phyloP scores from a whole-genome alignment of 257 asterid species.

The Mentha longifolia region DNA sequence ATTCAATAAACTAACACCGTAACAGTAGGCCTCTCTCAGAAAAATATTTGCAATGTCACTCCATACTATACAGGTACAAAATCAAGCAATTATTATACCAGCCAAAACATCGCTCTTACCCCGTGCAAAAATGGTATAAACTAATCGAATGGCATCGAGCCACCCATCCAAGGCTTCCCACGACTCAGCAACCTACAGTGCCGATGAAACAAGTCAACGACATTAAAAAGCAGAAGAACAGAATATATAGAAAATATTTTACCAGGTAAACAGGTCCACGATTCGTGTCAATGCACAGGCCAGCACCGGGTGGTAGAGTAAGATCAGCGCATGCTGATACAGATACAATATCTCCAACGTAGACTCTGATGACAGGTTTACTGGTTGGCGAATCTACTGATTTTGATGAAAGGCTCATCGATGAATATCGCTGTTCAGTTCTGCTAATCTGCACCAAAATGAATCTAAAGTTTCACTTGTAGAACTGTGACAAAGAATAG shows the following conservation, averaged over 20 bases:
- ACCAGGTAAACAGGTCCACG: constrained; percentile 89
- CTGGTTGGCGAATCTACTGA: constrained; percentile 50
- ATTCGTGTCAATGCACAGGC: constrained; percentile 79
- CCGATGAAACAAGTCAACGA: background rate
- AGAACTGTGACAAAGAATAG: constrained; percentile 1
- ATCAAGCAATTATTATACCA: constrained; percentile 77
- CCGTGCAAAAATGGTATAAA: constrained; percentile 90
- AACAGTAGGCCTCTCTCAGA: constrained; percentile 28
- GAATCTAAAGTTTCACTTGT: constrained; percentile 19
- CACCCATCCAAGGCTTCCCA: constrained; percentile 98
- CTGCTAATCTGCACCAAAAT: constrained; percentile 53
- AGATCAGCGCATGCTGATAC: constrained; percentile 91
- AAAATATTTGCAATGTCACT: constrained; percentile 33
- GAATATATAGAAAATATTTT: constrained; percentile 25
- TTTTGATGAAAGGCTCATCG: constrained; percentile 65
- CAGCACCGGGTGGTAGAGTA: constrained; percentile 96
- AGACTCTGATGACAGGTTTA: constrained; percentile 62
- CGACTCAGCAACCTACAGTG: constrained; percentile 88
- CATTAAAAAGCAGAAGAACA: background rate
- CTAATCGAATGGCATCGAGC: constrained; percentile 96
- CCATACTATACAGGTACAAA: constrained; percentile 42
- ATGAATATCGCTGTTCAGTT: constrained; percentile 56
- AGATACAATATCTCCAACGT: constrained; percentile 72
- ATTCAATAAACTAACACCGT: constrained; percentile 21
- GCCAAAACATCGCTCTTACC: constrained; percentile 96